Base-by-base conservation (phyloP, 495 filamentous ascomycete genomes). In the Aspergillus sparsus region DNA sequence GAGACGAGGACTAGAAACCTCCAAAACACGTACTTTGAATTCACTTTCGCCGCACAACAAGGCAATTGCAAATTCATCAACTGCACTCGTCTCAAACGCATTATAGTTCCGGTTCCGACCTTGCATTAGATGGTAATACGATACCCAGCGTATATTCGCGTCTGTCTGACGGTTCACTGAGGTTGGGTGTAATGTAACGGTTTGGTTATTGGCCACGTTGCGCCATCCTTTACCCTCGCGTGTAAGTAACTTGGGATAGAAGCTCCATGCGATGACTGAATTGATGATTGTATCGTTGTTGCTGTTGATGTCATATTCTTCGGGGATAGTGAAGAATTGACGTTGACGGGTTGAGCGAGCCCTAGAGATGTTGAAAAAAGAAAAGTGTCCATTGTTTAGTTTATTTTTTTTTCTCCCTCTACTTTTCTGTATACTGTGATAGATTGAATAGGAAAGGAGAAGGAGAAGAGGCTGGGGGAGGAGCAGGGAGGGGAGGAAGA, bases 101-200 rank as follows among this genome's bases (percentile, higher is more conserved):
- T 95, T 94, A 60, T 92, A 89, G 63, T 81, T 88, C 78, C 85
- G 81, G 64, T 89, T 94, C 27, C 78, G 77, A 2, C 88, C 87
- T 73, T 96, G 92, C 92, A 97, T 96, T 60, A 97, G 96, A 62
- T 93, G 87, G 71, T 98, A 97, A 70, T 93, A 98, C 0, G 89
- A 91, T 46, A 98, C 72, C 87, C 89, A 96, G 66, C 84, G 84
- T n/a, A 89, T 69, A 0, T 72, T 63, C 15, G 83, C 78, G 12
- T 84, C 79, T 18, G 81, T 76, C 16, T 78, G 82, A 69, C 92
- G 90, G 70, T 95, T 97, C 50, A 98, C 89, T 0, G 91, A 94
- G 12, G 85, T 88, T 0, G 91, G 90, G 67, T 94, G 90, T 8
- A 98, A 69, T 53, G 83, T 88, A 57, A 97, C 91, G 44, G 81